Percentiles rank a stretch among this genome's conserved stretches.
These are phyloP conservation scores for Nelumbo lutea DNA, from an alignment of 164 flowering plant species.

Conservation along the genomic window DNA sequence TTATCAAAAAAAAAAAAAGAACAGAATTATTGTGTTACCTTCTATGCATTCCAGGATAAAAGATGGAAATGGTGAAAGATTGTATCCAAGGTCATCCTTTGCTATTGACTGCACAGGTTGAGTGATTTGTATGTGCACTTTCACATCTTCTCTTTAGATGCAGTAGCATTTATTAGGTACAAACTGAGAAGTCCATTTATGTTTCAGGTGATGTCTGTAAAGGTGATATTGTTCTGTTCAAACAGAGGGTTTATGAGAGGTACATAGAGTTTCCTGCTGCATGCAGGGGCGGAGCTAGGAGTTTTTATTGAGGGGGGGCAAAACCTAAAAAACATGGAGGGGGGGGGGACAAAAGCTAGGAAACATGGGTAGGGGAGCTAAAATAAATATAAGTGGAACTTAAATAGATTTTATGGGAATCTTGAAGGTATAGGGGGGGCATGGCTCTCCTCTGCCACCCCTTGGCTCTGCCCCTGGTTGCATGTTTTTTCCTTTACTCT, in stretches of 20 bases:
- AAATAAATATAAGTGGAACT: too few species aligned
- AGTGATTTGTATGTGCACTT: background rate
- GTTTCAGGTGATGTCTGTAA: slow-evolving; percentile 65
- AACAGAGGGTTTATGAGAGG: slow-evolving; percentile 55
- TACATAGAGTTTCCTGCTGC: slow-evolving; percentile 16
- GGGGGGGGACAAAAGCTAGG: too few species aligned
- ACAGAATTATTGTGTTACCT: background rate
- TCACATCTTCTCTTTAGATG: background rate
- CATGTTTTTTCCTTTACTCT: background rate
- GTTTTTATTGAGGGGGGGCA: too few species aligned
- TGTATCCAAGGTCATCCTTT: slow-evolving; percentile 56
- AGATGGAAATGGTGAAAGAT: slow-evolving; percentile 49
- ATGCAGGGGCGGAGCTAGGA: too few species aligned
- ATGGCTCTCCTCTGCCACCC: too few species aligned
- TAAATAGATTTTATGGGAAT: too few species aligned
- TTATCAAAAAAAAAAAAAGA: too few species aligned
- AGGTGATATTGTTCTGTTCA: slow-evolving; percentile 60
- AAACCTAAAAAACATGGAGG: too few species aligned
- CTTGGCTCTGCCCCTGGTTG: background rate
- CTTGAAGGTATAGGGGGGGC: too few species aligned
- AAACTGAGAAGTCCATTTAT: background rate
- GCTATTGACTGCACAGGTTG: slow-evolving; percentile 53
- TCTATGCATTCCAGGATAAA: slow-evolving; percentile 35
- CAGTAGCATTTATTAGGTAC: background rate
- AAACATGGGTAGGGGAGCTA: too few species aligned